Evolutionary conservation across 2,329 filamentous ascomycete species (phyloP).

Genomic region (Paecilomyces sp.): DNA sequence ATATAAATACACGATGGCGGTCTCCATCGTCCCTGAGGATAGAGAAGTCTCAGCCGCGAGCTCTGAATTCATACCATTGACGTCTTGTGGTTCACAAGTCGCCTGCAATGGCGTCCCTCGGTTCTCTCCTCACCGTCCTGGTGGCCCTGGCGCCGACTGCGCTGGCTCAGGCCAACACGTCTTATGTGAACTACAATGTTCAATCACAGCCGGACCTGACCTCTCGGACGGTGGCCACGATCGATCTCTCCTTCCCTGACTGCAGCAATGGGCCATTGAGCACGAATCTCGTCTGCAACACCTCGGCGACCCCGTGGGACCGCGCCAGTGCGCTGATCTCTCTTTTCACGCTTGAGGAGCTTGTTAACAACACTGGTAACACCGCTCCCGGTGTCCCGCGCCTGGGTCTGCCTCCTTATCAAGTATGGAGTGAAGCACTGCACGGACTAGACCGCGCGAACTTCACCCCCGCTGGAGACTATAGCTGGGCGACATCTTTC

Average conservation of each 20-base stretch:
- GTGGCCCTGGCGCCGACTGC: constrained; percentile 14
- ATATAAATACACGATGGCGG: not conserved
- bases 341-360: constrained; percentile 46
- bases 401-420: constrained; percentile 52
- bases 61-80: not conserved
- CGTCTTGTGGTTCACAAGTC: not conserved
- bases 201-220: constrained; percentile 18
- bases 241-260: constrained; percentile 39
- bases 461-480: constrained; percentile 48
- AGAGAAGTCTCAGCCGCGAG: not conserved
- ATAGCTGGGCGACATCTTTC: constrained; percentile 57
- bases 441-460: constrained; percentile 57
- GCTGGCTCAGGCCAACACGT: constrained; percentile 19
- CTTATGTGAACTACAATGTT: constrained; percentile 18
- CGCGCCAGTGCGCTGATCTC: constrained; percentile 44
- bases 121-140: constrained; percentile 12
- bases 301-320: constrained; percentile 29
- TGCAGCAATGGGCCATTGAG: constrained; percentile 45
- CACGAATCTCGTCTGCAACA: constrained; percentile 46
- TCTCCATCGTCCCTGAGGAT: not conserved
- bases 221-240: constrained; percentile 10
- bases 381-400: constrained; percentile 45
- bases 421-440: constrained; percentile 54
- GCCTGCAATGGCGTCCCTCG: constrained; percentile 10
- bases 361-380: constrained; percentile 48